Conservation (phyloP, 2,329 filamentous ascomycete species). For the Cadophora malorum region DNA sequence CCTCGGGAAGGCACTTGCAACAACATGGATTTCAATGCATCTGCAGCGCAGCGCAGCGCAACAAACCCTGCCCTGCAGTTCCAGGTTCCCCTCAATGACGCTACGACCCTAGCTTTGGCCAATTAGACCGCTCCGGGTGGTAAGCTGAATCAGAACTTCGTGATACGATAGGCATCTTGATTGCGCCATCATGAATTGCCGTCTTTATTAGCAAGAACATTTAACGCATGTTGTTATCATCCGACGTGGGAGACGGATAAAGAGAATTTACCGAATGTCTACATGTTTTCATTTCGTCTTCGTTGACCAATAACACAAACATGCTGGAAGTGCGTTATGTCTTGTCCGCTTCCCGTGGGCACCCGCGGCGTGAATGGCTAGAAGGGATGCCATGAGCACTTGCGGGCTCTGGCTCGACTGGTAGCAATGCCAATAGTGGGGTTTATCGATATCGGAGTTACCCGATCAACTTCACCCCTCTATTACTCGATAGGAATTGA, state of each 20-base stretch:
- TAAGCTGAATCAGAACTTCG: conserved; percentile 23
- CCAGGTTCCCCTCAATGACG: conserved; percentile 28
- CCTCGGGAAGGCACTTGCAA: not conserved
- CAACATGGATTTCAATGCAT: not conserved
- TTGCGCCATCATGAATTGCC: conserved; percentile 23
- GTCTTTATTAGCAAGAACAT: conserved; percentile 2
- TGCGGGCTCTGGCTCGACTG: not conserved
- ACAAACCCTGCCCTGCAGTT: not conserved
- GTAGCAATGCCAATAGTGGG: conserved; percentile 31
- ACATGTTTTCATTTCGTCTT: not conserved
- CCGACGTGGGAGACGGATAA: not conserved
- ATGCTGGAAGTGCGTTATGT: not conserved
- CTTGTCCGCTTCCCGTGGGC: conserved; percentile 8
- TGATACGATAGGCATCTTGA: conserved; percentile 8
- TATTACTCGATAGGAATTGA: conserved; percentile 41
- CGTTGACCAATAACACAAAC: not conserved
- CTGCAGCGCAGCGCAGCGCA: not conserved
- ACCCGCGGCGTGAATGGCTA: conserved; percentile 16
- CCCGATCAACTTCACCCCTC: conserved; percentile 23
- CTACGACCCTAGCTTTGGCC: conserved; percentile 28
- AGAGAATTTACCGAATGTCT: not conserved
- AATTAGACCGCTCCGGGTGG: conserved; percentile 27
- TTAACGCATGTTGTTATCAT: not conserved
- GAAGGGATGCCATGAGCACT: no score
- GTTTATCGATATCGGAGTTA: conserved; percentile 35